Conservation (phyloP, 2,329 filamentous ascomycete genomes). For the Arthrobotrys pseudoclavata region DNA sequence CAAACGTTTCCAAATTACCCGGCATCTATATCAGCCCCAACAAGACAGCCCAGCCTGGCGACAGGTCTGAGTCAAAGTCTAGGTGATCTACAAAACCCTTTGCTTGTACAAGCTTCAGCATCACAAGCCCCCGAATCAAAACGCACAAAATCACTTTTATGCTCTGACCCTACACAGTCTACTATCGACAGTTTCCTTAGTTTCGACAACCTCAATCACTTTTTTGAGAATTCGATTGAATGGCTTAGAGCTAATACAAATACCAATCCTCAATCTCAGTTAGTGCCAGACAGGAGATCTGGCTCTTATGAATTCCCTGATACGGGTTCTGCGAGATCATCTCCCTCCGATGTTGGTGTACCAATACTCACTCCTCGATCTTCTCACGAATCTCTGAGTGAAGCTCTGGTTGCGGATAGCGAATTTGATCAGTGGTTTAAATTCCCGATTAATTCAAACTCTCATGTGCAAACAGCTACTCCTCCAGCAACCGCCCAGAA, state of each 20-base stretch:
- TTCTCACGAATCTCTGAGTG: not conserved
- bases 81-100: not conserved
- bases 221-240: not conserved
- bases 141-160: not conserved
- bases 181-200: not conserved
- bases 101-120: not conserved
- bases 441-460: not conserved
- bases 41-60: not conserved
- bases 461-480: not conserved
- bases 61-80: not conserved
- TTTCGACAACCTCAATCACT: not conserved
- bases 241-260: not conserved
- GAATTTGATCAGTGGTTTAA: not conserved
- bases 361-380: slow-evolving; percentile 10
- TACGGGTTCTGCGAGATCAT: not conserved
- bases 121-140: not conserved
- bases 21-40: not conserved
- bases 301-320: not conserved
- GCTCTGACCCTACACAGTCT: not conserved
- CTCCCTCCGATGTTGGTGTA: not conserved
- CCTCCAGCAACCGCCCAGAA: not conserved
- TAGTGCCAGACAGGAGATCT: not conserved
- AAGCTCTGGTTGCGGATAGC: not conserved
- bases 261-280: not conserved
- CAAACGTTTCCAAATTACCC: not conserved